Evolutionary conservation across 129 eudicot species (phyloP).

Genomic region (Mikania micrantha): DNA sequence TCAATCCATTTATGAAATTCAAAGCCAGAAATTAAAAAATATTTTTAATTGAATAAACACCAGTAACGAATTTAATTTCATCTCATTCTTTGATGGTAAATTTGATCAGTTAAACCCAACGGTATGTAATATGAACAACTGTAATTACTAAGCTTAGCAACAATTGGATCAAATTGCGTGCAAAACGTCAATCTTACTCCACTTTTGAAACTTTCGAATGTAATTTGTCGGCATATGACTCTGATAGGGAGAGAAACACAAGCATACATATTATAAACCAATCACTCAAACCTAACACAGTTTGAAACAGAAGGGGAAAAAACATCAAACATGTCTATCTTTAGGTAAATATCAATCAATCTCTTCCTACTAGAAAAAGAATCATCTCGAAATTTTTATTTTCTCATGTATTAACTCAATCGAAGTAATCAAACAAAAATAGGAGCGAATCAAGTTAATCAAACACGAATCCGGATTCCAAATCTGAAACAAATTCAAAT

Average conservation of each 20-base stretch:
- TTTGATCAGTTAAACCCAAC: no score
- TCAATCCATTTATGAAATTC: background rate
- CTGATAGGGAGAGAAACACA: background rate
- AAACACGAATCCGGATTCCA: background rate
- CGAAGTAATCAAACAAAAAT: background rate
- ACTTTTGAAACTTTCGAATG: constrained; percentile 1
- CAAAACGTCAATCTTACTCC: constrained; percentile 23
- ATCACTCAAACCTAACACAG: constrained; percentile 4
- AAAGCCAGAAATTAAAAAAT: background rate
- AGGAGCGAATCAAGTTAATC: background rate
- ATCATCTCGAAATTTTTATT: background rate
- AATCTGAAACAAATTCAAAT: constrained; percentile 1
- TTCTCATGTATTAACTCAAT: background rate
- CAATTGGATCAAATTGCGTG: constrained; percentile 28
- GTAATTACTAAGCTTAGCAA: constrained; percentile 10
- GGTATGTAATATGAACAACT: no score
- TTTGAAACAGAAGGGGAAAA: background rate
- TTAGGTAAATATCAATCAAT: background rate
- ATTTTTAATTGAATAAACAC: background rate
- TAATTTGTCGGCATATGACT: constrained; percentile 20
- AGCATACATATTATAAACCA: background rate
- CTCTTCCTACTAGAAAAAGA: background rate
- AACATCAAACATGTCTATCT: background rate
- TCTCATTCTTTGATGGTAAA: constrained; percentile 8
- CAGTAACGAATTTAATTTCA: constrained; percentile 5